Percentiles rank a stretch among this genome's conserved stretches.
Evolutionary conservation across 2,329 filamentous ascomycete species (phyloP).

Genomic region (Neofusicoccum laricinum): DNA sequence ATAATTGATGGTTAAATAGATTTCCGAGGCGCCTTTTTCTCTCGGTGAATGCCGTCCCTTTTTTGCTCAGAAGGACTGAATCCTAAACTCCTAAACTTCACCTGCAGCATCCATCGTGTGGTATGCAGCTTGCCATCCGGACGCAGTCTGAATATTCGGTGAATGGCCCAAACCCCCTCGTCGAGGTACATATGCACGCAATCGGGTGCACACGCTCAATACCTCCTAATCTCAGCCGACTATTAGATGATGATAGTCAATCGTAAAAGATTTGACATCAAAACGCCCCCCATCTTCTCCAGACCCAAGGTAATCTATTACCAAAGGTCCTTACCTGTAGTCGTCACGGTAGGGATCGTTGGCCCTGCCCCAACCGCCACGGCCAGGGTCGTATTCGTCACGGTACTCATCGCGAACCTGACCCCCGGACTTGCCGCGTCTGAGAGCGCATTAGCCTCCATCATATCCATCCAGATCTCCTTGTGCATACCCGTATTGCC

Average conservation of each 20-base stretch:
- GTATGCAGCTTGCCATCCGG: neutral
- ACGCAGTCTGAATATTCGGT: neutral
- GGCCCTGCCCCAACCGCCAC: slow-evolving; percentile 83
- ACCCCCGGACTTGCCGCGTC: slow-evolving; percentile 87
- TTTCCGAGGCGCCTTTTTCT: neutral
- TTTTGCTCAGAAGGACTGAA: neutral
- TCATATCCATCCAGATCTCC: neutral
- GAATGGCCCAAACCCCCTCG: neutral
- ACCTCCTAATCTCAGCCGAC: neutral
- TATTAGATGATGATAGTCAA: neutral
- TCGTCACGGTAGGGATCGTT: slow-evolving; percentile 41
- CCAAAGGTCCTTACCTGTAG: slow-evolving; percentile 13
- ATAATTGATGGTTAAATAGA: neutral
- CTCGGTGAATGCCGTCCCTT: neutral
- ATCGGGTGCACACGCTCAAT: neutral
- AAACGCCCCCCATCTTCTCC: neutral
- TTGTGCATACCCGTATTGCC: slow-evolving; percentile 73
- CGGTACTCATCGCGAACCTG: slow-evolving; percentile 98
- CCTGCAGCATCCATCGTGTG: neutral
- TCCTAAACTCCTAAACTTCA: neutral
- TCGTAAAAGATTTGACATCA: neutral
- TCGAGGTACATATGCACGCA: neutral
- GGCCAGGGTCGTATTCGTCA: slow-evolving; percentile 92
- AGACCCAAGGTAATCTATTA: neutral
- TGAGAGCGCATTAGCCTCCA: slow-evolving; percentile 25